These are phyloP conservation scores for Suaeda aralocaspica DNA, from an alignment of 148 eudicot species.

Conservation along the genomic window DNA sequence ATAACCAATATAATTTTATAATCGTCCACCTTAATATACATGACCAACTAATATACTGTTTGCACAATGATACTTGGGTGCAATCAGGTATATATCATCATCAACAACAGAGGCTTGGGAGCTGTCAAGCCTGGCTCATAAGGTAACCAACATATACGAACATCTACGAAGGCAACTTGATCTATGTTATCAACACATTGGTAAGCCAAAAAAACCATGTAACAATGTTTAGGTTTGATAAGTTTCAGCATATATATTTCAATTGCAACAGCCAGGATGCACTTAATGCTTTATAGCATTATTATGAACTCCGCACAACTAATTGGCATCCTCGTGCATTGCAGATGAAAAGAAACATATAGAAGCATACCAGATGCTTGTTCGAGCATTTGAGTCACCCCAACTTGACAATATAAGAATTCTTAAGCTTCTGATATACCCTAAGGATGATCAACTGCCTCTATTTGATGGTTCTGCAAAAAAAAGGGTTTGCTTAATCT, in stretches of 20 bases:
- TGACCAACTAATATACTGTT: too few relatives aligned
- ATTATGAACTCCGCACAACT: too few relatives aligned
- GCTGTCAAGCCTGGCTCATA: conserved; percentile 64
- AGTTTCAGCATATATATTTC: background rate
- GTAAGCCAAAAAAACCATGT: conserved; percentile 32
- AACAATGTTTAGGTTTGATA: background rate
- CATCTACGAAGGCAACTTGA: conserved; percentile 52
- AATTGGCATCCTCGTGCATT: background rate
- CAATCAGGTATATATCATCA: conserved; percentile 44
- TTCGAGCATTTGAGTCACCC: conserved; percentile 44
- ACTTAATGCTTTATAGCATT: background rate
- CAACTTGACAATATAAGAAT: conserved; percentile 70
- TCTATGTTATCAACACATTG: conserved; percentile 47
- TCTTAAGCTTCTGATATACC: conserved; percentile 42
- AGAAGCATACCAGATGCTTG: conserved; percentile 47
- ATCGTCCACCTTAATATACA: too few relatives aligned
- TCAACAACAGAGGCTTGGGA: conserved; percentile 83
- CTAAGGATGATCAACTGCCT: conserved; percentile 58
- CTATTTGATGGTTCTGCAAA: conserved; percentile 50
- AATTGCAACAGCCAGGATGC: background rate
- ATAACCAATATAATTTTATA: too few relatives aligned
- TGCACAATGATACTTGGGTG: background rate
- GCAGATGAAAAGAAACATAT: conserved; percentile 55
- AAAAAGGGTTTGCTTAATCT: conserved; percentile 38
- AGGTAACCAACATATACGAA: conserved; percentile 50